phyloP scores from a whole-genome alignment of 495 filamentous ascomycete species.

The Podospora sp. region DNA sequence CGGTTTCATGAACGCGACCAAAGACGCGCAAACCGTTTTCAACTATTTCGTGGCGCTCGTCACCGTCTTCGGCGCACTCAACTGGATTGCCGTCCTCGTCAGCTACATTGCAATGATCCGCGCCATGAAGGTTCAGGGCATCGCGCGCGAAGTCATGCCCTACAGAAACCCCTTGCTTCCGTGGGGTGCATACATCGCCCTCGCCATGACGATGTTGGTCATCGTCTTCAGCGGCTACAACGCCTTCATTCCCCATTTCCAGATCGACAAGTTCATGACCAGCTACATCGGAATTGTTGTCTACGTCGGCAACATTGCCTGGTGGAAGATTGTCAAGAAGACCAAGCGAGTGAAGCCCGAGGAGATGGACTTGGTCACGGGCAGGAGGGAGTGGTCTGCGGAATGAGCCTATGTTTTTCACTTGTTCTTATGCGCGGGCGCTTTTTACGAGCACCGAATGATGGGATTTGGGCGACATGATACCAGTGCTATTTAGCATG shows the following conservation, averaged over 20 bases:
- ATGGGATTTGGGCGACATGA: background rate
- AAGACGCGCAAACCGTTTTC: constrained; percentile 70
- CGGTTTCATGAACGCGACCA: constrained; percentile 77
- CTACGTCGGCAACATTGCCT: constrained; percentile 58
- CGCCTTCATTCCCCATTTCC: constrained; percentile 57
- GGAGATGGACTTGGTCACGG: constrained; percentile 37
- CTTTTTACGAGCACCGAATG: background rate
- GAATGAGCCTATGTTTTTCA: background rate
- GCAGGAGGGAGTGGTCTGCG: constrained; percentile 20
- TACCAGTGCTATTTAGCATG: too few relatives aligned
- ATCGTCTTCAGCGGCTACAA: constrained; percentile 78
- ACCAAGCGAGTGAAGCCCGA: constrained; percentile 37
- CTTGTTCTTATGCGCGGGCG: background rate
- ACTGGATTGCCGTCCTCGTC: constrained; percentile 82
- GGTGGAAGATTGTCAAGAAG: constrained; percentile 40
- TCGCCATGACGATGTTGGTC: constrained; percentile 70
- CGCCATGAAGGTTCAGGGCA: constrained; percentile 70
- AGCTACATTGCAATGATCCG: constrained; percentile 80
- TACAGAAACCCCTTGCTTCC: constrained; percentile 74
- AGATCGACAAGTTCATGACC: constrained; percentile 77
- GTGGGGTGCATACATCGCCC: constrained; percentile 66
- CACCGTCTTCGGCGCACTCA: constrained; percentile 77
- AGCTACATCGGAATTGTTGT: constrained; percentile 81
- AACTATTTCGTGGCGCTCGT: constrained; percentile 84
- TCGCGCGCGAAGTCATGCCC: constrained; percentile 65